phyloP scores from a whole-genome alignment of 2,329 filamentous ascomycete species.

The Epichloe brachyelytri region DNA sequence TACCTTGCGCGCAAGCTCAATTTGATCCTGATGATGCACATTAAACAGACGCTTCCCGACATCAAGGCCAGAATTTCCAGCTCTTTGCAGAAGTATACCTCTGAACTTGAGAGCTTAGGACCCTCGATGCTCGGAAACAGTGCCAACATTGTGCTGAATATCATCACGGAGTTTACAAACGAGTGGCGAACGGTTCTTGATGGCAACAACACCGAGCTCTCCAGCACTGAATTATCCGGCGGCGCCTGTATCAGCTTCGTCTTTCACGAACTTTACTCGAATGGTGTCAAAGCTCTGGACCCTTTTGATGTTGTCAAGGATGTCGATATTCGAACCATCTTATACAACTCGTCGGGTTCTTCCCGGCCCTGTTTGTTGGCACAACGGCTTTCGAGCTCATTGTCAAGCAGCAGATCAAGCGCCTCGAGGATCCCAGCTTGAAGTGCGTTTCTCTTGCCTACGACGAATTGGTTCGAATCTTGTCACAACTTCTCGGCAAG shows the following conservation, averaged over 20 bases:
- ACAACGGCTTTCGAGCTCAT: conserved; percentile 98
- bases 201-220: conserved; percentile 92
- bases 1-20: conserved; percentile 96
- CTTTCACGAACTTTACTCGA: conserved; percentile 96
- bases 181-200: conserved; percentile 95
- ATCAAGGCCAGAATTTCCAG: conserved; percentile 96
- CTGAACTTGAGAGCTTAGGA: conserved; percentile 71
- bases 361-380: conserved; percentile 94
- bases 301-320: conserved; percentile 97
- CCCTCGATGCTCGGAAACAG: conserved; percentile 94
- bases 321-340: conserved; percentile 87
- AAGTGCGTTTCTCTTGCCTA: conserved; percentile 97
- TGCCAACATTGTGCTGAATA: conserved; percentile 92
- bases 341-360: conserved; percentile 98
- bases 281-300: conserved; percentile 94
- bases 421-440: conserved; percentile 86
- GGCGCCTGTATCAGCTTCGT: conserved; percentile 98
- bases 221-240: conserved; percentile 85
- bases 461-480: conserved; percentile 90
- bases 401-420: conserved; percentile 96
- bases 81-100: conserved; percentile 80
- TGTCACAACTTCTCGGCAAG: conserved; percentile 80
- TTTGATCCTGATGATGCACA: conserved; percentile 99
- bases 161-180: conserved; percentile 97
- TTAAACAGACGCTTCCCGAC: conserved; percentile 96